A percentile compares a stretch with the other conserved stretches of the same genome.
Evolutionary conservation across 2,329 filamentous ascomycete species (phyloP).

Genomic region (Teratosphaeriaceae sp.): DNA sequence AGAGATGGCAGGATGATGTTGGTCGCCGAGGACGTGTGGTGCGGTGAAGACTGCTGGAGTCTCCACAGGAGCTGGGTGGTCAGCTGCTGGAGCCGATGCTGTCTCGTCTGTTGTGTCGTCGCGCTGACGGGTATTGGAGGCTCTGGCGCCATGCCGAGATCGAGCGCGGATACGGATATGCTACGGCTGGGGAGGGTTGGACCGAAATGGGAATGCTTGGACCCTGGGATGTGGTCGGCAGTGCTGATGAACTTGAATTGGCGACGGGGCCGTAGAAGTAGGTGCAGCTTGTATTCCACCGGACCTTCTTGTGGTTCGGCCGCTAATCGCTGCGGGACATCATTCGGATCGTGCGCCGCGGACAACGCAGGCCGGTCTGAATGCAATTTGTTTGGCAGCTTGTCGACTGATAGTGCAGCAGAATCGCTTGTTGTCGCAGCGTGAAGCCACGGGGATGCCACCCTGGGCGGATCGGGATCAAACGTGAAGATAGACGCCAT

Average conservation of each 20-base stretch:
- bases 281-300: constrained; percentile 92
- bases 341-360: background rate
- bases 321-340: constrained; percentile 53
- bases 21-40: constrained; percentile 73
- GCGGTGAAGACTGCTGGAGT: constrained; percentile 86
- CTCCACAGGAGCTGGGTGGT: constrained; percentile 95
- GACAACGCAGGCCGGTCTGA: too few species aligned
- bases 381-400: too few species aligned
- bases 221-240: constrained; percentile 43
- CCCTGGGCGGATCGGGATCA: constrained; percentile 77
- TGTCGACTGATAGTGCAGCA: too few species aligned
- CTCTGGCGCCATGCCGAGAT: constrained; percentile 16
- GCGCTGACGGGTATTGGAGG: constrained; percentile 17
- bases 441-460: constrained; percentile 83
- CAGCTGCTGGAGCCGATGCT: constrained; percentile 79
- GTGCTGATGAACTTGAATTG: constrained; percentile 66
- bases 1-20: constrained; percentile 65
- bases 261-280: constrained; percentile 72
- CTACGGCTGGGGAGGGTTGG: constrained; percentile 20
- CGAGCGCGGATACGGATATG: constrained; percentile 4
- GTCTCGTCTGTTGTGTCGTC: constrained; percentile 62
- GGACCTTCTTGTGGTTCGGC: constrained; percentile 91
- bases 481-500: constrained; percentile 98
- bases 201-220: constrained; percentile 39
- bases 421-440: too few species aligned